Evolutionary conservation across 345 rosid genomes (phyloP), one percentile per base, ranked within the genome.

Genomic region (Camelina neglecta): DNA sequence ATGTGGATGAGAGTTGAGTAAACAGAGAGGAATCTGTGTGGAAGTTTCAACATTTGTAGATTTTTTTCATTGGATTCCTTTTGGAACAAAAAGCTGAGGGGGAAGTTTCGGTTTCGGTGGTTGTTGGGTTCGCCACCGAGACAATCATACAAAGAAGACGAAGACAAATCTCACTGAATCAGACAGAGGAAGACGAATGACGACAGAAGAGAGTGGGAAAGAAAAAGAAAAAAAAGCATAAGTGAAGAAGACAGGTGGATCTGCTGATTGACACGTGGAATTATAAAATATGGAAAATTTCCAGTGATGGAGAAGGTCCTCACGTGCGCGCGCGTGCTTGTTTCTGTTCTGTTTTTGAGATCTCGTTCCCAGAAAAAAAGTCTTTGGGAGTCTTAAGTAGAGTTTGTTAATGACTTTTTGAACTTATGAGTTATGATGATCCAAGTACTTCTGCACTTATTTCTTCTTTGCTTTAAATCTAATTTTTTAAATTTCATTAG

Each of bases 181-280:
- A 80, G 80, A 71, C 60, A 45, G 76, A 65, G 60, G 59, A 72
- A 65, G 64, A 77, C 66, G 63, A 60, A 62, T 31, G 42, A 69
- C 39, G 60, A 69, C 75, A 80, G 63, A 69, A 57, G 69, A 73
- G 79, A 67, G 79, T 48, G 70, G 49, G 66, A 65, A 51, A 18
- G 18, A 18, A 23, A 65, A 75, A 80, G n/a, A 84, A 33, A 33
- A 33, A 33, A 84, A 79, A 72, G 83, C 42, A 80, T 67, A 80
- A 78, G 72, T 73, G 88, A 83, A 72, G 63, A 56, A 56, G 87
- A 89, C 95, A 89, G 82, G 87, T 87, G 89, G 86, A 74, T 74
- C 41, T 33, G 15, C 12, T 16, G 71, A 35, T 0, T 9, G 94
- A 78, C 98, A 88, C 95, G 88, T 87, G 89, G 61, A 63, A 47